Base-by-base conservation (phyloP, 495 filamentous ascomycete species). In the Penicillium antarcticum region DNA sequence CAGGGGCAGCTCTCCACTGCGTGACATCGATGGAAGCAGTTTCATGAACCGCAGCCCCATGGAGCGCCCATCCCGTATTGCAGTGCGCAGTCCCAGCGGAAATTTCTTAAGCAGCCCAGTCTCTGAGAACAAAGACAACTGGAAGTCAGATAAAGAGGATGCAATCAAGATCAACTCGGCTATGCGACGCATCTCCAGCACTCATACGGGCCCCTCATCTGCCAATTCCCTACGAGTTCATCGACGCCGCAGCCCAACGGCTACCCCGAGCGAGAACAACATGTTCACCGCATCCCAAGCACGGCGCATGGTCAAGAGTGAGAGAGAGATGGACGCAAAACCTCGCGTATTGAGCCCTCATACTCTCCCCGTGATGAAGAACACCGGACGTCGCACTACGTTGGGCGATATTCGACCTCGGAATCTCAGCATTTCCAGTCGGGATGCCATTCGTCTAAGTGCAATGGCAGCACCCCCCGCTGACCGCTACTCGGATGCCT, bases 261-360 rank as follows among this genome's bases (percentile, higher is more conserved):
- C 76, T 49, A 81, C 84, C 21, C 80, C 82, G 1, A 79, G 69
- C 40, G 84, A 85, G 42, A 65, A 75, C 51, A 70, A 69, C 21
- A 74, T 88, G 68, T 88, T 88, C 72, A 85, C 84, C 5, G 82
- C 85, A 21, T 80, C 80, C 14, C 85, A 87, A 51, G 85, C 86
- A 7, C 74, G 86, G 26, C 72, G 86, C 12, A 87, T 89, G 84
- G 83, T 84, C 18, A 85, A 80, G 67, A 79, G 75, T 47, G 84
- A 87, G 19, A 81, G 82, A 48, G 84, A 85, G 32, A 29, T 52
- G 7, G 77, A 78, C 48, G 69, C 61, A 59, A 81, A 78, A 43
- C 72, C 67, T 24, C 79, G 76, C 41, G 84, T 89, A 13, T 67
- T 90, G 42, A 85, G 84, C 45, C 86, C 86, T 40, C 73, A 84